Base-by-base conservation (phyloP, 768 basidiomycete species). In the Tricholomella constricta region DNA sequence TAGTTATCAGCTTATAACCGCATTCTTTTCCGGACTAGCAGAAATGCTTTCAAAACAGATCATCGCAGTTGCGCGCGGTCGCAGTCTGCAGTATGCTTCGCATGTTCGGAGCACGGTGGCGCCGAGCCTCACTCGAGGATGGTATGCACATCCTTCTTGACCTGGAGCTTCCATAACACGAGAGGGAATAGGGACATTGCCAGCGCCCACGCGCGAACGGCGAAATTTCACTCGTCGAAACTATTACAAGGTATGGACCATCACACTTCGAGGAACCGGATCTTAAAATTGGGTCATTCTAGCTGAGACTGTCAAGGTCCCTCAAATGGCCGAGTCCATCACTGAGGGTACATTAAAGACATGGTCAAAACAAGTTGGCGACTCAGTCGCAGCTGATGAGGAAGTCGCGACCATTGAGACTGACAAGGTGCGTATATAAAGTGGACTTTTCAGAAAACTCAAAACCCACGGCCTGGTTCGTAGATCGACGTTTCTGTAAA, bases 401-500 rank as follows among this genome's bases (percentile, higher is more conserved):
- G 96, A 99, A 75, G 80, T 99, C 37, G 96, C 94, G 14, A 96
- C 94, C 40, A 98, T 98, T 59, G 96, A 98, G 76, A 99, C 96
- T 7, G 96, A 99, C 80, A 98, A 98, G 88, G 96, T 92, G 55
- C 51, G 76, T 62, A 53, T 37, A 23, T 37, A 34, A 12, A 25
- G 26, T 40, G 26, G 31, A 35, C 42, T 6, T 36, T 36, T 26
- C 9, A 49, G 25, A 29, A 27, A 29, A 41, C 38, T 47, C 55
- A 51, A 36, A 35, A 10, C 42, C 57, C 37, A 42, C 43, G 38
- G 46, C 34, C 49, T 35, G 17, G 29, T 35, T 59, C 51, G 20
- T 63, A 98, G 94, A 98, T 98, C 63, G 96, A 99, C 68, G 93
- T 98, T 38, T 89, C 94, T 4, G 95, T 99, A 50, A 99, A 97